Base-by-base conservation (phyloP, 176 grass and related monocot species). In the Avena sativa region DNA sequence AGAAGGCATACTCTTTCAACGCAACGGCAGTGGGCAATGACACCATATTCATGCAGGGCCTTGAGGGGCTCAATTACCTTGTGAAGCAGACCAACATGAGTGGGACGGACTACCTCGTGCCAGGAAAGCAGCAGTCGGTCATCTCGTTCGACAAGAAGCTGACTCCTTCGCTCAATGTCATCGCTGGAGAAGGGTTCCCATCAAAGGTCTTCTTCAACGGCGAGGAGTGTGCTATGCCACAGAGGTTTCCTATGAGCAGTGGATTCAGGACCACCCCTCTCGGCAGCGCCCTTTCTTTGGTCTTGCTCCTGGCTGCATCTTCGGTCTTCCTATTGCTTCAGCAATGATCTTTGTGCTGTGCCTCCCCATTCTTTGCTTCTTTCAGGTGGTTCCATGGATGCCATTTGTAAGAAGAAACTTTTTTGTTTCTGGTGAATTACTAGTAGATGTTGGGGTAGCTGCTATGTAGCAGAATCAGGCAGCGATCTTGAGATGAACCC, bases 151-250 rank as follows among this genome's bases (percentile, higher is more conserved):
- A 88, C 32, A 98, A 98, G 85, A 94, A 92, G 92, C 58, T 32
- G n/a, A 94, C 92, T 28, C 96, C 92, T 51, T 87, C 72, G 16
- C 92, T 98, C 62, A 51, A 94, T 59, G 72, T 98, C 57, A 46
- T 92, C 2, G 58, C 74, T 19, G 96, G 96, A 32, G 96, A 91
- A 4, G 96, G 96, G 44, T 98, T 91, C 87, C 96, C 96, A 10
- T 68, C 88, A 62, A 98, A 94, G 87, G 92, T 98, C 25, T 98
- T 92, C 89, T 98, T 98, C 89, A 98, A 98, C 9, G 96, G 96
- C 5, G 96, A 98, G 0, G 93, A 94, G 74, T 98, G 96, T 21
- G 83, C 88, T 0, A 74, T 96, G 87, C 96, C 96, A 0, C 86
- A 87, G 38, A 85, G 88, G 15, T 62, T 91, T 81, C 92, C 80